Evolutionary conservation across 495 filamentous ascomycete species (phyloP).

Genomic region (Aspergillus haitiensis): DNA sequence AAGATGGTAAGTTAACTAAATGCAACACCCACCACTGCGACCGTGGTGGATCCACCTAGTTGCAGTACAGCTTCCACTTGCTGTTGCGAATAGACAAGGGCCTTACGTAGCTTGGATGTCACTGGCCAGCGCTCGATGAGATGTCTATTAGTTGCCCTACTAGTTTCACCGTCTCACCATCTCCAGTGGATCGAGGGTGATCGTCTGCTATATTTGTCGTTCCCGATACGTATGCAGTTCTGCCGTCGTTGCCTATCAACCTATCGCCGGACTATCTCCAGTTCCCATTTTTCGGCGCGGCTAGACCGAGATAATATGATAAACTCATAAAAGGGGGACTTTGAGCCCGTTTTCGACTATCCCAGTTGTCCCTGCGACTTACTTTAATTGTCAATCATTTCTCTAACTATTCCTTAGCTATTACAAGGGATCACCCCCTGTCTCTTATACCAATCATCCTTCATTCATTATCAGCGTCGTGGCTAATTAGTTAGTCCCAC

Average conservation of each 20-base stretch:
- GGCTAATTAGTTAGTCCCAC: neutral
- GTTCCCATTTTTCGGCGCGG: constrained; percentile 4
- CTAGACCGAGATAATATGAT: constrained; percentile 2
- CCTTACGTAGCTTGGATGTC: constrained; percentile 22
- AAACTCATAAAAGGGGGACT: neutral
- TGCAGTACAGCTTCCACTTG: constrained; percentile 10
- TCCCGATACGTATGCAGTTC: neutral
- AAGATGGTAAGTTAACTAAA: neutral
- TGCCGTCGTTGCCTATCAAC: neutral
- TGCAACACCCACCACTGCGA: neutral
- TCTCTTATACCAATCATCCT: neutral
- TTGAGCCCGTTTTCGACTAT: neutral
- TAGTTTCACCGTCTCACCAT: constrained; percentile 23
- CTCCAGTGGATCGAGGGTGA: constrained; percentile 16
- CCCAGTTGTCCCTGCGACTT: no score
- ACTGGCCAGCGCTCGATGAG: constrained; percentile 20
- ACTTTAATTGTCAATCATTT: no score
- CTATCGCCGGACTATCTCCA: constrained; percentile 5
- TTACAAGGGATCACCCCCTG: neutral
- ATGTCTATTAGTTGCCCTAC: constrained; percentile 1
- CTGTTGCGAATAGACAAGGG: constrained; percentile 28
- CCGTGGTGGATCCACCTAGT: constrained; percentile 6
- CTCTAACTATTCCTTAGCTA: no score
- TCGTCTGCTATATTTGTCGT: constrained; percentile 25
- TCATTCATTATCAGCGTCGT: no score